Conservation (phyloP, 108 stramenopile species). For the Skeletonema menzelii region DNA sequence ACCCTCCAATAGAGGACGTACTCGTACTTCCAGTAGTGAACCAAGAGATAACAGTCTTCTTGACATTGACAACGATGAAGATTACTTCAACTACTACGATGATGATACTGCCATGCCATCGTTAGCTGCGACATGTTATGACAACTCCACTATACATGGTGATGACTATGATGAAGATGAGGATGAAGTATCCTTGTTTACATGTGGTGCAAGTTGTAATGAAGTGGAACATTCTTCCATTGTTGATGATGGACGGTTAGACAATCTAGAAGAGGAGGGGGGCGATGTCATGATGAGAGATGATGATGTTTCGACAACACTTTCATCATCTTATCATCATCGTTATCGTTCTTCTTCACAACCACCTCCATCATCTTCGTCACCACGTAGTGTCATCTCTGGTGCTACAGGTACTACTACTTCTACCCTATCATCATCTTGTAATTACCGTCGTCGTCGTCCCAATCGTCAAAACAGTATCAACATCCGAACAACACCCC, state of each 20-base stretch:
- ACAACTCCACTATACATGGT: not conserved
- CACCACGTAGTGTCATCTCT: not conserved
- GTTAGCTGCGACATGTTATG: not conserved
- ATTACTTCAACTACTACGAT: not conserved
- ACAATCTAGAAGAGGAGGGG: conserved; percentile 6
- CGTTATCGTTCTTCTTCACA: not conserved
- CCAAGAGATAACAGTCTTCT: not conserved
- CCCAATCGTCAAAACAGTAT: not conserved
- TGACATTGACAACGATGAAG: not conserved
- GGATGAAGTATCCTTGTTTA: conserved; percentile 7
- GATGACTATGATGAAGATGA: conserved; percentile 4
- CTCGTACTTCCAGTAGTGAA: no score
- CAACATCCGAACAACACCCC: not conserved
- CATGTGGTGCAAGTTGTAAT: not conserved
- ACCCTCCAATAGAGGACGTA: no score
- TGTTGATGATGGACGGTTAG: not conserved
- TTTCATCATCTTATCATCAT: not conserved
- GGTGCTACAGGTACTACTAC: not conserved
- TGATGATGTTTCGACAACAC: not conserved
- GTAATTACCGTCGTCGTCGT: not conserved
- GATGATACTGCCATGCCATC: not conserved
- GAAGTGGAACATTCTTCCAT: not conserved
- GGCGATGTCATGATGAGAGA: not conserved
- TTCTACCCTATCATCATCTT: not conserved
- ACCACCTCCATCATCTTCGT: not conserved